Percentiles rank a stretch among this genome's conserved stretches.
Evolutionary conservation across 352 stramenopile species (phyloP).

Genomic region (Globisporangium alternatum): DNA sequence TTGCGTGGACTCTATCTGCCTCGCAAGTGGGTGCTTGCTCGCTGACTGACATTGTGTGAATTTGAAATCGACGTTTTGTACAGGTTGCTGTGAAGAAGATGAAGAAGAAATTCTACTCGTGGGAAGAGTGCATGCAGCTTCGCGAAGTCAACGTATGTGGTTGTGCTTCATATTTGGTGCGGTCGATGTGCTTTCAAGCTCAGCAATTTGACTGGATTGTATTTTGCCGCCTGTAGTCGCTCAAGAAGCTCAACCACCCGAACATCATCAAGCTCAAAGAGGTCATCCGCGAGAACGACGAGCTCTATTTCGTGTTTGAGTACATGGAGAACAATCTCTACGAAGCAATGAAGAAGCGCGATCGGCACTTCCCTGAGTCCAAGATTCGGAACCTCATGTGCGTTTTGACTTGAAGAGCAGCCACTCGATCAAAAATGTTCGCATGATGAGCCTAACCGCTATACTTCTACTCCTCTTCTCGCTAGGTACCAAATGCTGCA

Average conservation of each 20-base stretch:
- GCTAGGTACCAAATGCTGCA: slow-evolving; percentile 94
- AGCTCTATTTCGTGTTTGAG: slow-evolving; percentile 99
- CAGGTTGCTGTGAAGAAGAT: slow-evolving; percentile 96
- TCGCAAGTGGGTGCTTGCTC: neutral
- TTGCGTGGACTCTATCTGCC: neutral
- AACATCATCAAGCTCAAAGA: slow-evolving; percentile 99
- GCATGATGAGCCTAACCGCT: neutral
- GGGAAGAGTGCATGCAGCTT: slow-evolving; percentile 96
- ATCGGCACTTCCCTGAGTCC: slow-evolving; percentile 89
- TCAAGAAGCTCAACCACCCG: slow-evolving; percentile 95
- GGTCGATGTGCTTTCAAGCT: neutral
- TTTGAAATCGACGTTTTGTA: neutral
- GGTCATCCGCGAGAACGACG: slow-evolving; percentile 96
- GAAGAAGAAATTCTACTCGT: slow-evolving; percentile 97
- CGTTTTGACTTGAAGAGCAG: neutral
- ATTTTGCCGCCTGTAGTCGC: slow-evolving; percentile 39
- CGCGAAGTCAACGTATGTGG: slow-evolving; percentile 94
- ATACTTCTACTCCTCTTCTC: neutral
- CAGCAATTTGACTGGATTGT: neutral
- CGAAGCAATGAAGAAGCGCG: slow-evolving; percentile 94
- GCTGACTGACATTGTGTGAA: neutral
- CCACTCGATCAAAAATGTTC: neutral
- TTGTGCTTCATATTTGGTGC: neutral
- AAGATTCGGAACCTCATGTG: slow-evolving; percentile 97
- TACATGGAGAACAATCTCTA: slow-evolving; percentile 99